Base-by-base conservation (phyloP, 129 eudicot genomes). In the Chrysanthemum lavandulifolium region DNA sequence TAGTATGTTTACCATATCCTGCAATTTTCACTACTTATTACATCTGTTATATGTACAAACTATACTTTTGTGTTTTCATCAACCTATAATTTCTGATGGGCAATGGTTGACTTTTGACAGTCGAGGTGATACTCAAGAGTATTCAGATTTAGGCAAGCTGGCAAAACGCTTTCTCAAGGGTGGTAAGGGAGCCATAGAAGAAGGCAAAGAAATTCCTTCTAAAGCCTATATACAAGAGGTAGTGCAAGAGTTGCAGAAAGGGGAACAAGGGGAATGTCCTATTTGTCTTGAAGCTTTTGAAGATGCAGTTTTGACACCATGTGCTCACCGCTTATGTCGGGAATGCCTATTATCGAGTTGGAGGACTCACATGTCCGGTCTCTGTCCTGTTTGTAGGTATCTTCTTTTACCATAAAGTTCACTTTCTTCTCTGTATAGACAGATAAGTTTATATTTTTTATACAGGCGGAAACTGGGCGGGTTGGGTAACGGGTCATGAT, bases 351-450 rank as follows among this genome's bases (percentile, higher is more conserved):
- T 94, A 84, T 86, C 97, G 16, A 94, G 98, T 81, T 94, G 98
- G 98, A 84, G 78, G 68, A 81, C 71, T 53, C 71, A 79, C 68
- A 69, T 71, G 58, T 87, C 87, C 10, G 98, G 97, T 50, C 89
- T 88, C 67, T 90, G 98, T 71, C 98, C 98, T 70, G 97, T 94
- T 84, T 94, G 98, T 73, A 90, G 98, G 98, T 90, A 94, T 77
- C 60, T 3, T 68, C 64, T 59, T 59, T n/a, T 10, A 3, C 47
- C 47, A 7, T 40, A 7, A 40, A 40, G 47, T 18, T 52, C 73
- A 49, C 23, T 21, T 51, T 68, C 52, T 23, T 68, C 29, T 4
- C 15, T 51, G 27, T 21, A 29, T 62, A 27, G 71, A 62, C 21
- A 48, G 2, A 4, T 6, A 25, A 12, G n/a, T 67, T 64, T 12